phyloP scores from a whole-genome alignment of 192 early-diverging fungal genomes.

The Chytriomyces sp. region DNA sequence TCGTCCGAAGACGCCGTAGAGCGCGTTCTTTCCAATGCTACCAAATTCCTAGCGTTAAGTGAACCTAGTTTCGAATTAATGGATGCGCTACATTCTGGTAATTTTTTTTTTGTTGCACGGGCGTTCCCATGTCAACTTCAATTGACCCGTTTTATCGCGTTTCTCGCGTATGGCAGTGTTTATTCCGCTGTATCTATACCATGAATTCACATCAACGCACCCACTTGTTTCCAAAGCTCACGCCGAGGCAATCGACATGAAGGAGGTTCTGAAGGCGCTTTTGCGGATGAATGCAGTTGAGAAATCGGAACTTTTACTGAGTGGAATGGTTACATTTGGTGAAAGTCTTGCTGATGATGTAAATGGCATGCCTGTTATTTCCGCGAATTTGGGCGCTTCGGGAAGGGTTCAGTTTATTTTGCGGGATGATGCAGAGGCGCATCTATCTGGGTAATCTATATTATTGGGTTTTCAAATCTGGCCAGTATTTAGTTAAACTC shows the following conservation, averaged over 20 bases:
- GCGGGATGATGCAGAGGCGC: background rate
- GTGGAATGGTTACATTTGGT: background rate
- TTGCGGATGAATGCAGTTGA: background rate
- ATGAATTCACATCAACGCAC: constrained; percentile 31
- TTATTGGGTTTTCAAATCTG: background rate
- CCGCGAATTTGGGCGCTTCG: constrained; percentile 21
- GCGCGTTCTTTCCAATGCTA: background rate
- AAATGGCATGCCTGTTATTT: constrained; percentile 5
- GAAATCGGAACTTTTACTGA: background rate
- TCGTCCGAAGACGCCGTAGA: constrained; percentile 10
- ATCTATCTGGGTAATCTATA: background rate
- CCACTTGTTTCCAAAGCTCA: constrained; percentile 3
- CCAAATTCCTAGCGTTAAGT: background rate
- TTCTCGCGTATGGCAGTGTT: constrained; percentile 42
- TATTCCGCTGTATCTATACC: constrained; percentile 45
- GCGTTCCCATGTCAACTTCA: background rate
- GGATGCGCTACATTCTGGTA: constrained; percentile 17
- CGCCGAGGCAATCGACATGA: background rate
- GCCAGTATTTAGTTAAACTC: background rate
- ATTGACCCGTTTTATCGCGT: background rate
- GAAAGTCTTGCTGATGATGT: background rate
- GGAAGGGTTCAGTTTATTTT: constrained; percentile 35
- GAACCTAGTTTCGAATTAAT: constrained; percentile 22
- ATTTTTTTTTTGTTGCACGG: background rate
- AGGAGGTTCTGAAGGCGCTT: constrained; percentile 36